phyloP scores from a whole-genome alignment of 2,329 filamentous ascomycete genomes.

The Hortaea sp. region DNA sequence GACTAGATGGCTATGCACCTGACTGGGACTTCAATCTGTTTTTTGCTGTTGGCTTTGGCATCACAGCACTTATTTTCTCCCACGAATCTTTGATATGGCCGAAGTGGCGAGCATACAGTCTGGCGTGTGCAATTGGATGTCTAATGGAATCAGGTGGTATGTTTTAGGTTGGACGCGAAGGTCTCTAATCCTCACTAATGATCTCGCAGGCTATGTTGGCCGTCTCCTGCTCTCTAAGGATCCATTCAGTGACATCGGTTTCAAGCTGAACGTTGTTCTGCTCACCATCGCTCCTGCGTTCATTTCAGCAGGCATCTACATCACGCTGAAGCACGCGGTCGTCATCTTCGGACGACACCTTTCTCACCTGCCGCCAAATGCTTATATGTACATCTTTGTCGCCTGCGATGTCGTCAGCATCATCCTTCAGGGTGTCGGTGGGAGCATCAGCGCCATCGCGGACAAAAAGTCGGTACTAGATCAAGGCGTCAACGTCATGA shows the following conservation, averaged over 20 bases:
- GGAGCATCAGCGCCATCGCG: constrained; percentile 45
- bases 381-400: constrained; percentile 46
- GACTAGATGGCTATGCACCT: constrained; percentile 1
- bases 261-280: constrained; percentile 42
- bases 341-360: constrained; percentile 37
- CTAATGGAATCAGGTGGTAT: constrained; percentile 1
- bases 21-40: constrained; percentile 1
- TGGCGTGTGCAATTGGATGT: not conserved
- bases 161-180: not conserved
- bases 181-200: not conserved
- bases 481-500: constrained; percentile 43
- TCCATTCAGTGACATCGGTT: constrained; percentile 38
- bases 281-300: constrained; percentile 49
- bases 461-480: constrained; percentile 30
- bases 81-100: not conserved
- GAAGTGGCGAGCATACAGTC: constrained; percentile 1
- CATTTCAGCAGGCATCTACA: constrained; percentile 45
- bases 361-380: constrained; percentile 9
- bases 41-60: not conserved
- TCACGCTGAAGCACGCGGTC: constrained; percentile 48
- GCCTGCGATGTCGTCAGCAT: constrained; percentile 46
- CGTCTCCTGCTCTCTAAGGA: constrained; percentile 44
- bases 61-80: not conserved
- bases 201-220: constrained; percentile 40
- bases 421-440: constrained; percentile 47